Base-by-base conservation (phyloP, 192 early-diverging fungal genomes). In the Coemansia umbellata region DNA sequence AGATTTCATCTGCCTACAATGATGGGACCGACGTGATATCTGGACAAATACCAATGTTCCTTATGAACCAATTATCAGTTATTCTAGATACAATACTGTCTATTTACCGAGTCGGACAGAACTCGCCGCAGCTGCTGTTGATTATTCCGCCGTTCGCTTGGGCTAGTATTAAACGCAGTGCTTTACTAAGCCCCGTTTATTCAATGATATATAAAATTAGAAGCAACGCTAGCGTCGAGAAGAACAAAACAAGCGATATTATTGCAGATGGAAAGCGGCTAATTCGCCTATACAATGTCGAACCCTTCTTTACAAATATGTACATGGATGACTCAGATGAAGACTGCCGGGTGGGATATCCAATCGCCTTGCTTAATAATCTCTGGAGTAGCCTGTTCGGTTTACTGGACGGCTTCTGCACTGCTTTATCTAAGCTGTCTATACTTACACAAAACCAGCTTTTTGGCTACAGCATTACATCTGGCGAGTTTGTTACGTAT, bases 241-340 rank as follows among this genome's bases (percentile, higher is more conserved):
- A 52, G 21, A 53, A 30, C 18, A 43, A 50, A 1, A 52, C 51
- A 0, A 33, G 35, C 8, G 47, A 63, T 39, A 37, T 66, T 11
- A 61, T 74, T 11, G 19, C 21, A 0, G 89, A 85, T 15, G 90
- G 89, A 0, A 60, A 85, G 22, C 75, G 81, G 0, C 81, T 81
- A 31, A 84, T 94, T 36, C 82, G 90, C 33, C 75, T 89, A 0
- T 89, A 82, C 55, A 62, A 68, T 23, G 79, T 65, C 1, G 79
- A 81, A 32, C 19, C 73, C 31, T 74, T 73, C 3, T 93, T 93
- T 37, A 66, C 71, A 27, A 37, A 43, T 0, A 37, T 67, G 8
- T 84, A 88, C 37, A 64, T 77, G 19, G 52, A 69, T 5, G 61
- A 80, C 6, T 72, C 79, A 6, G 84, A 92, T 63, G 66, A 85